phyloP scores from a whole-genome alignment of 108 stramenopile species.

The Epithemia pelagica region DNA sequence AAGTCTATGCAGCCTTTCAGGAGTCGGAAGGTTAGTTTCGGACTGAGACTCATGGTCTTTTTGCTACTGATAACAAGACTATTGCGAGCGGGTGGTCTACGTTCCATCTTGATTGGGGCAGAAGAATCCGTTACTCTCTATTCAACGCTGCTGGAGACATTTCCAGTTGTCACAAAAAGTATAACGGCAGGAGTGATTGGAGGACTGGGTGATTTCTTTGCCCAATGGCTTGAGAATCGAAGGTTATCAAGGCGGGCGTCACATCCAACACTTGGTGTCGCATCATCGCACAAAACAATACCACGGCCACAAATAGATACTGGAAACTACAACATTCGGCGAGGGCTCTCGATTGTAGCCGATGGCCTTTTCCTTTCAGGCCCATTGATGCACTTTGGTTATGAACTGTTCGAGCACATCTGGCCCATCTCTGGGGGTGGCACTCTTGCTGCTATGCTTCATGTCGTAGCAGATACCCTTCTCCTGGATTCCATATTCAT shows the following conservation, averaged over 20 bases:
- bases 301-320: too few relatives aligned
- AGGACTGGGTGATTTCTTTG: conserved; percentile 41
- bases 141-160: conserved; percentile 22
- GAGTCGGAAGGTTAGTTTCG: background rate
- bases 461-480: conserved; percentile 49
- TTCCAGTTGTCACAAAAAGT: conserved; percentile 53
- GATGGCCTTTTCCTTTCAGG: conserved; percentile 57
- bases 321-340: conserved; percentile 35
- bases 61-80: background rate
- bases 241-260: too few relatives aligned
- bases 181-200: conserved; percentile 49
- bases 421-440: conserved; percentile 29
- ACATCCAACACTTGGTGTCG: background rate
- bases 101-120: background rate
- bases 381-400: conserved; percentile 67
- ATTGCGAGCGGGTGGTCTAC: background rate
- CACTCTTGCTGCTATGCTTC: conserved; percentile 36
- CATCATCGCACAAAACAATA: conserved; percentile 1
- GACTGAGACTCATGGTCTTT: background rate
- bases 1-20: too few relatives aligned
- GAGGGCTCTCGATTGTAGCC: conserved; percentile 37
- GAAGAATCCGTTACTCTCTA: conserved; percentile 21
- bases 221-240: conserved; percentile 24
- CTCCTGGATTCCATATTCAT: conserved; percentile 63
- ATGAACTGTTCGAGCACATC: conserved; percentile 52